phyloP scores from a whole-genome alignment of 805 yeast species.

The Metschnikowia proteae region DNA sequence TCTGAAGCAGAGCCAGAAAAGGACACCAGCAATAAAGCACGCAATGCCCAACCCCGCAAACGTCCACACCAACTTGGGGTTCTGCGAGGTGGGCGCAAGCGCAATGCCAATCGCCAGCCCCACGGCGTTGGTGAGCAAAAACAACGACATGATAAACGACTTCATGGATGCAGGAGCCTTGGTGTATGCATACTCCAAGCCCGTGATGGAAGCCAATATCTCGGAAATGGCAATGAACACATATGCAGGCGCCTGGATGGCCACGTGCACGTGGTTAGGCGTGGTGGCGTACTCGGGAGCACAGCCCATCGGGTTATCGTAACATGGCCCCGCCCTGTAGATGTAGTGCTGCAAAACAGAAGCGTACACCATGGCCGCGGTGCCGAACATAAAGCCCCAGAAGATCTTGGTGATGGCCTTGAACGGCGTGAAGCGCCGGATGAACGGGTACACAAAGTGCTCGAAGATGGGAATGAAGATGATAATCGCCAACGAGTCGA shows the following conservation, averaged over 20 bases:
- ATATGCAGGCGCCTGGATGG: slow-evolving; percentile 70
- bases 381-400: slow-evolving; percentile 63
- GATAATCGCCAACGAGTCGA: slow-evolving; percentile 72
- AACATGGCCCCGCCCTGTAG: slow-evolving; percentile 72
- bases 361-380: slow-evolving; percentile 68
- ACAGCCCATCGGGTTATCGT: slow-evolving; percentile 57
- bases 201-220: slow-evolving; percentile 76
- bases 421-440: slow-evolving; percentile 49
- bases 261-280: slow-evolving; percentile 61
- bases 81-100: slow-evolving; percentile 57
- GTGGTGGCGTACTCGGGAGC: slow-evolving; percentile 30
- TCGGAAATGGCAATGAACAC: slow-evolving; percentile 71
- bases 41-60: slow-evolving; percentile 61
- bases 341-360: slow-evolving; percentile 71
- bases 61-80: slow-evolving; percentile 70
- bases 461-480: slow-evolving; percentile 72
- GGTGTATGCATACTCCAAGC: slow-evolving; percentile 79
- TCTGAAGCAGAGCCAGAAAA: slow-evolving; percentile 59
- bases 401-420: slow-evolving; percentile 70
- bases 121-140: slow-evolving; percentile 68
- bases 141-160: slow-evolving; percentile 60
- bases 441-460: slow-evolving; percentile 46
- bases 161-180: slow-evolving; percentile 73
- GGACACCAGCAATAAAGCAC: slow-evolving; percentile 53
- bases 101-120: slow-evolving; percentile 79